A percentile compares a stretch with the other conserved stretches of the same genome.
Conservation (phyloP, 495 filamentous ascomycete species). For the Penicillium cosmopolitanum region DNA sequence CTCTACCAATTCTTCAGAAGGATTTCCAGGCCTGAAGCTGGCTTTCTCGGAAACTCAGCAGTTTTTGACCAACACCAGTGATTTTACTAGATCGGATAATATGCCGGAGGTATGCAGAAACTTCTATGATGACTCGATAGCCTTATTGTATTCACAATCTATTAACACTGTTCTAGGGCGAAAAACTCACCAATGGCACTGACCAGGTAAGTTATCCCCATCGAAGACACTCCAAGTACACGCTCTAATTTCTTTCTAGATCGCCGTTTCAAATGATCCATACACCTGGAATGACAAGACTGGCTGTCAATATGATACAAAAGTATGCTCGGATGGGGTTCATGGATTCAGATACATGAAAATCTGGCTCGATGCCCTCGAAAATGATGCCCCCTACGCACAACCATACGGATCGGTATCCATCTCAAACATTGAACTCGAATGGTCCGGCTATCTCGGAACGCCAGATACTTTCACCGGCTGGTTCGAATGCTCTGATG, state of each 20-base stretch:
- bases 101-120: constrained; percentile 14
- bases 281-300: constrained; percentile 45
- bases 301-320: constrained; percentile 38
- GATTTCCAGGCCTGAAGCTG: constrained; percentile 41
- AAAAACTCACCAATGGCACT: constrained; percentile 15
- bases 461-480: constrained; percentile 49
- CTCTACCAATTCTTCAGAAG: constrained; percentile 24
- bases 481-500: constrained; percentile 52
- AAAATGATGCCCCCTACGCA: constrained; percentile 43
- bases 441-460: constrained; percentile 45
- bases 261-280: constrained; percentile 40
- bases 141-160: neutral
- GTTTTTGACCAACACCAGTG: constrained; percentile 43
- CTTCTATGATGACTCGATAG: no score
- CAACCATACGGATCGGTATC: constrained; percentile 38
- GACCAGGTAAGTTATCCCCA: constrained; percentile 12
- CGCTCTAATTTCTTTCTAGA: constrained; percentile 12
- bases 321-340: constrained; percentile 52
- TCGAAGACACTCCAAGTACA: neutral
- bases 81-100: constrained; percentile 50
- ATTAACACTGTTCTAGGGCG: constrained; percentile 4
- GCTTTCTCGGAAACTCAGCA: constrained; percentile 51
- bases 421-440: constrained; percentile 39
- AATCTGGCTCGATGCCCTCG: constrained; percentile 44
- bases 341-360: constrained; percentile 54